Percentiles rank a stretch among this genome's conserved stretches.
Evolutionary conservation across 2,329 filamentous ascomycete species (phyloP).

Genomic region (Beauveria sp.): DNA sequence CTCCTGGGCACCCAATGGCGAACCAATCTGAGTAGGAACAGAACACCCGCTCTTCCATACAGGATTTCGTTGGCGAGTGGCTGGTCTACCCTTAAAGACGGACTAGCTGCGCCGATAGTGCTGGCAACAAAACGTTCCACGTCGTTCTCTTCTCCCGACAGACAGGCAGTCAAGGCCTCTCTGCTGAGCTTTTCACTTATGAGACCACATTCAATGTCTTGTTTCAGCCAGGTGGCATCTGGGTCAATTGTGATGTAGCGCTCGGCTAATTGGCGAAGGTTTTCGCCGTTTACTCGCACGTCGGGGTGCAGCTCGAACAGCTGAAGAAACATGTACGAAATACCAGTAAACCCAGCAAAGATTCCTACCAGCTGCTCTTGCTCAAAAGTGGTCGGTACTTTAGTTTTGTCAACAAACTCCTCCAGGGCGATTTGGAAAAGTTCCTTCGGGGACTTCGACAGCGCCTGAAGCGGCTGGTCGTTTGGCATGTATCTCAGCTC

Average conservation of each 20-base stretch:
- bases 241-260: constrained; percentile 37
- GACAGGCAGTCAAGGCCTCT: constrained; percentile 36
- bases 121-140: constrained; percentile 34
- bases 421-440: constrained; percentile 29
- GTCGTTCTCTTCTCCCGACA: constrained; percentile 30
- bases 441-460: constrained; percentile 20
- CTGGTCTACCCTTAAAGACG: constrained; percentile 23
- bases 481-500: constrained; percentile 26
- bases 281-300: constrained; percentile 34
- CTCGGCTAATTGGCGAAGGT: constrained; percentile 37
- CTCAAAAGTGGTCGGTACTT: constrained; percentile 28
- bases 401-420: constrained; percentile 27
- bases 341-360: constrained; percentile 45
- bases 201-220: constrained; percentile 37
- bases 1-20: constrained; percentile 46
- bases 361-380: constrained; percentile 36
- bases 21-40: constrained; percentile 61
- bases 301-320: constrained; percentile 37
- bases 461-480: constrained; percentile 22
- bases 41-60: constrained; percentile 58
- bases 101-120: constrained; percentile 18
- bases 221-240: constrained; percentile 27
- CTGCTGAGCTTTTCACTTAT: constrained; percentile 41
- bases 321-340: constrained; percentile 48
- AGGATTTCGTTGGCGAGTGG: constrained; percentile 52